Evolutionary conservation across 257 asterid species (phyloP), one percentile per base, ranked within the genome.

Genomic region (Ophiorrhiza pumila): DNA sequence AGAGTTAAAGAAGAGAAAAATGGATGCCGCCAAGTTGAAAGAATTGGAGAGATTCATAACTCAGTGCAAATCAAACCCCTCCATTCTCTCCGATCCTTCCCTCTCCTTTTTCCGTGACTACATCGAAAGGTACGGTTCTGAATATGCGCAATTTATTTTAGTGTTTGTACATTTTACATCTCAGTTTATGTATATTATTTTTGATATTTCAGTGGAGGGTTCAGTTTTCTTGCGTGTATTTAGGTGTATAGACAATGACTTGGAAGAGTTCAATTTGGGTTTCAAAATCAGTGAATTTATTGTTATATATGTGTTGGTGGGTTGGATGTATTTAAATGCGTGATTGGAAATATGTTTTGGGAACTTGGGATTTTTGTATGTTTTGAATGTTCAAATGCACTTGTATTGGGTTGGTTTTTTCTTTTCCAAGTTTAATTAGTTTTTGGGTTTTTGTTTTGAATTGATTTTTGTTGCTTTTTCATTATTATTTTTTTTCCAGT

Each of bases 61-160:
- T 32, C 82, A 62, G 78, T 94, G 98, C 89, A 80, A 84, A 77
- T 69, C 87, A 60, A 55, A 89, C 53, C 99, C 98, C 13, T 81
- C 93, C 46, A 11, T 88, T 66, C 92, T 94, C 74, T 55, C 78
- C 57, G 90, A 94, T 77, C 97, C 99, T 3, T 86, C 95, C 6
- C 95, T 91, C 71, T 74, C 89, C 41, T 94, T 94, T 73, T 91
- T 94, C 87, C 83, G 88, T 4, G 87, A 87, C 0, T 95, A 87
- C 87, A 76, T 95, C 71, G 89, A 95, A 71, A 90, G 96, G 97
- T 94, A 74, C 35, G 7, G 32, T 25, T 39, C 22, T n/a, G n/a
- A n/a, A n/a, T n/a, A n/a, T n/a, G n/a, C n/a, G n/a, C n/a, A n/a
- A n/a, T n/a, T n/a, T n/a, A n/a, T n/a, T n/a, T n/a, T n/a, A n/a